These are phyloP conservation scores for Rhodotorula mucilaginosa DNA, from an alignment of 1,284 basidiomycete genomes.

Conservation along the genomic window DNA sequence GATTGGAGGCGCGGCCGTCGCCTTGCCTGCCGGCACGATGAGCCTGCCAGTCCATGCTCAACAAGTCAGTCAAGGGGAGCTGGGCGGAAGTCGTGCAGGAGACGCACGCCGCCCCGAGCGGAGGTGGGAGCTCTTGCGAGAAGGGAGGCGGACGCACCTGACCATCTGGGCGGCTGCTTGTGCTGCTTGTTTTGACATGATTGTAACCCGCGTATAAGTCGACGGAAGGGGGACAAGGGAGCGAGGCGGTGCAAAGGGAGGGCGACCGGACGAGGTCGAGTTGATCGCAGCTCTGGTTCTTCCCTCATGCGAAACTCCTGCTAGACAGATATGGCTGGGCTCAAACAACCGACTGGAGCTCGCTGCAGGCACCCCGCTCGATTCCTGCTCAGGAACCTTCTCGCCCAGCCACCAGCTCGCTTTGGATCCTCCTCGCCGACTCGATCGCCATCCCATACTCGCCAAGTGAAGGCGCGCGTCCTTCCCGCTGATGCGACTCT, in stretches of 20 bases:
- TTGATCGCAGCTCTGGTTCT: not conserved
- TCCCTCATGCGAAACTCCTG: not conserved
- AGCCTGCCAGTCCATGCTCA: constrained; percentile 54
- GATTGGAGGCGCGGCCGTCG: constrained; percentile 91
- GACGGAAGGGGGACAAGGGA: not conserved
- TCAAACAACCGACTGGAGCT: too few species aligned
- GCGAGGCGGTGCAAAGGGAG: not conserved
- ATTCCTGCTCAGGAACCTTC: too few species aligned
- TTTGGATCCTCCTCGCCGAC: too few species aligned
- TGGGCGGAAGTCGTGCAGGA: not conserved
- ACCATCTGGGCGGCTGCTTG: constrained; percentile 49
- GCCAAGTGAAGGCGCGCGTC: too few species aligned
- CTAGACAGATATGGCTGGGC: too few species aligned
- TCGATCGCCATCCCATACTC: too few species aligned
- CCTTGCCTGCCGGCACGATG: constrained; percentile 88
- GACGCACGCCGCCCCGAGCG: not conserved
- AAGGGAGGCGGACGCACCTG: not conserved
- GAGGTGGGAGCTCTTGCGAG: not conserved
- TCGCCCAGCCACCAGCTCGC: too few species aligned
- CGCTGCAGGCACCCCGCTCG: too few species aligned
- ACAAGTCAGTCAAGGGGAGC: not conserved
- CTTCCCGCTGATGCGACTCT: too few species aligned
- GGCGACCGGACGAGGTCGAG: too few species aligned
- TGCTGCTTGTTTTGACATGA: constrained; percentile 62
- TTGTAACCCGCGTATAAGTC: not conserved